A percentile compares a stretch with the other conserved stretches of the same genome.
Conservation (phyloP, 176 grass and related monocot species). For the Raddia distichophylla region DNA sequence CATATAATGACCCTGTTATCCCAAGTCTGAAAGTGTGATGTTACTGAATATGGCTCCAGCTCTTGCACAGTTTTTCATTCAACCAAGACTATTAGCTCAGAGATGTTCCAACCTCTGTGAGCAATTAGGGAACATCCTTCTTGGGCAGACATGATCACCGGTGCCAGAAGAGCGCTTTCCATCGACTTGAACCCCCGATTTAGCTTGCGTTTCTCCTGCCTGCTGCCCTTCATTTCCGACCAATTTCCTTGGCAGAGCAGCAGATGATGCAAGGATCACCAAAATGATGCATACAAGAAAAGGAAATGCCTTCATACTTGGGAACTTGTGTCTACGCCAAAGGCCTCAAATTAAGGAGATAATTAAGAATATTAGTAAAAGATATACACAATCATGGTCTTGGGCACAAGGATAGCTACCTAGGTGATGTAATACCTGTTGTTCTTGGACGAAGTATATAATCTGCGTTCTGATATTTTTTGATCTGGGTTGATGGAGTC, state of each 20-base stretch:
- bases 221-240: not conserved
- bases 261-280: not conserved
- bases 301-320: constrained; percentile 21
- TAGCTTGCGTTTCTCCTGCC: not conserved
- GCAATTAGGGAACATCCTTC: constrained; percentile 10
- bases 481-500: not conserved
- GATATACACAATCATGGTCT: too few relatives aligned
- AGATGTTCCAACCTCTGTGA: not conserved
- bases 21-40: not conserved
- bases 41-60: not conserved
- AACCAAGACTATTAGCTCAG: constrained; percentile 7
- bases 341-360: not conserved
- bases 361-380: not conserved
- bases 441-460: not conserved
- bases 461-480: not conserved
- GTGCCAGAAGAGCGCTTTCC: constrained; percentile 13
- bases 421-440: too few relatives aligned
- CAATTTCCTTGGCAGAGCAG: constrained; percentile 16
- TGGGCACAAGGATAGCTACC: too few relatives aligned
- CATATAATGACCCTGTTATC: too few relatives aligned
- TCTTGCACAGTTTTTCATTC: not conserved
- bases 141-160: constrained; percentile 36
- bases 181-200: not conserved
- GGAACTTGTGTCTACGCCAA: not conserved
- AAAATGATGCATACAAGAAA: not conserved